Conservation (phyloP, 2,329 filamentous ascomycete species). For the Neurospora sp. region DNA sequence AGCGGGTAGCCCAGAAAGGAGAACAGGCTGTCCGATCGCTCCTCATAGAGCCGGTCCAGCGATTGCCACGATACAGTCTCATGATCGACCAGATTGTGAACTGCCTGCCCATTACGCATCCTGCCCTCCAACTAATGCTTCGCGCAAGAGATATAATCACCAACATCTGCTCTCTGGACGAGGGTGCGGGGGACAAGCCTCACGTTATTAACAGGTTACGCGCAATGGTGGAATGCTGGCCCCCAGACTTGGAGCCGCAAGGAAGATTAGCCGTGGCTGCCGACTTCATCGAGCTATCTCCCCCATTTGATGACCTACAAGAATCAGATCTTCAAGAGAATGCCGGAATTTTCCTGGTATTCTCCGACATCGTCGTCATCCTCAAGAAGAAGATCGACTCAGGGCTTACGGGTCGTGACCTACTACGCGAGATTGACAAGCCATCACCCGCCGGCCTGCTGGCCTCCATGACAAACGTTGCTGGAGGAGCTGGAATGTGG, state of each 20-base stretch:
- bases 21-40: constrained; percentile 86
- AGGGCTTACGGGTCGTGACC: constrained; percentile 60
- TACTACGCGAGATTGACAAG: constrained; percentile 79
- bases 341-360: constrained; percentile 69
- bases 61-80: constrained; percentile 86
- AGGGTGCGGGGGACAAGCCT: constrained; percentile 55
- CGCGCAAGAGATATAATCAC: constrained; percentile 89
- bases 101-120: constrained; percentile 75
- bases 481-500: constrained; percentile 49
- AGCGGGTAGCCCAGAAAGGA: constrained; percentile 69
- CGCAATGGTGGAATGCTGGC: constrained; percentile 71
- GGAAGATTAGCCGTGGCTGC: constrained; percentile 73
- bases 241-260: constrained; percentile 56
- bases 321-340: constrained; percentile 35
- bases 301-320: constrained; percentile 50
- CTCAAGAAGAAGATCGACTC: constrained; percentile 58
- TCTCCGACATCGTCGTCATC: constrained; percentile 71
- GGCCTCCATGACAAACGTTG: constrained; percentile 53
- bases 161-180: constrained; percentile 92
- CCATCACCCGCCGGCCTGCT: constrained; percentile 55
- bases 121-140: constrained; percentile 71
- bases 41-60: constrained; percentile 91
- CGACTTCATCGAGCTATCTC: constrained; percentile 66
- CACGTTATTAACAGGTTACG: constrained; percentile 65
- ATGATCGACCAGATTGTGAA: constrained; percentile 93